These are phyloP conservation scores for Pseudopithomyces chartarum DNA, from an alignment of 2,329 filamentous ascomycete genomes.

Conservation along the genomic window DNA sequence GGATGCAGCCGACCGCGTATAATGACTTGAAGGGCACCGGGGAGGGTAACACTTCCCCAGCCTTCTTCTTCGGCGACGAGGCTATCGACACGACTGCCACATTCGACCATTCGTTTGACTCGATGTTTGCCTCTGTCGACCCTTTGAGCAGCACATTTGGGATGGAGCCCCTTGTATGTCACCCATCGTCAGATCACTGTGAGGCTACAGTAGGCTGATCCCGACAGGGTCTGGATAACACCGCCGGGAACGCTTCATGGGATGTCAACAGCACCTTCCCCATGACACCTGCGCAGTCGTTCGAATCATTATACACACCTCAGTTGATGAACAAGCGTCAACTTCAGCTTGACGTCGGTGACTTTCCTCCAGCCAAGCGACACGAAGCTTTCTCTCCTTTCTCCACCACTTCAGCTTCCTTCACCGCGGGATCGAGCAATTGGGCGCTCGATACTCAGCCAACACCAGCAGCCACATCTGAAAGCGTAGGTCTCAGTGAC, in stretches of 20 bases:
- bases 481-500: slow-evolving; percentile 36
- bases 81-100: slow-evolving; percentile 36
- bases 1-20: slow-evolving; percentile 21
- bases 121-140: slow-evolving; percentile 7
- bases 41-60: slow-evolving; percentile 36
- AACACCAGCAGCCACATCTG: slow-evolving; percentile 23
- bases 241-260: slow-evolving; percentile 29
- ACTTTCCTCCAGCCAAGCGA: slow-evolving; percentile 41
- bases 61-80: slow-evolving; percentile 40
- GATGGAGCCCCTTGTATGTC: slow-evolving; percentile 37
- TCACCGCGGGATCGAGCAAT: slow-evolving; percentile 23
- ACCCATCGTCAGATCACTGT: too few relatives aligned
- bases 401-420: slow-evolving; percentile 17
- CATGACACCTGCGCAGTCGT: slow-evolving; percentile 31
- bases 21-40: slow-evolving; percentile 26
- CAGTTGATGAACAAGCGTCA: slow-evolving; percentile 36
- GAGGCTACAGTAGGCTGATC: neutral
- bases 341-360: slow-evolving; percentile 34
- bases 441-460: slow-evolving; percentile 30
- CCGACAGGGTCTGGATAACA: slow-evolving; percentile 36
- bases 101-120: slow-evolving; percentile 22
- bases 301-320: slow-evolving; percentile 30
- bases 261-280: slow-evolving; percentile 29
- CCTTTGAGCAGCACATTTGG: slow-evolving; percentile 17
- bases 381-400: slow-evolving; percentile 37